These are phyloP conservation scores for Pelargonium nanum DNA, from an alignment of 345 rosid genomes.

Conservation along the genomic window DNA sequence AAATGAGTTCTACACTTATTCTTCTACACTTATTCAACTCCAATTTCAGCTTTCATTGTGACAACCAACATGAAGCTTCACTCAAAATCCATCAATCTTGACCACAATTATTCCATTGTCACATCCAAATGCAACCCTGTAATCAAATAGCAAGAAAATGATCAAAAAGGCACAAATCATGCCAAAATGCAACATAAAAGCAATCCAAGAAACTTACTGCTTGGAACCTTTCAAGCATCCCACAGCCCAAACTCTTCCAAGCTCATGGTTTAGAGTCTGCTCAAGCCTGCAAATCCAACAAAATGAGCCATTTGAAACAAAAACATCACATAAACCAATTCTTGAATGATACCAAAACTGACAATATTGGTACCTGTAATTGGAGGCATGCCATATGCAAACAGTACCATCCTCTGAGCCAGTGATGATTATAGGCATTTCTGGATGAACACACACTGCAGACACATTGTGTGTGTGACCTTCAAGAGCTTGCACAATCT, in stretches of 20 bases:
- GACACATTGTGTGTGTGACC: conserved; percentile 21
- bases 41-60: too few relatives aligned
- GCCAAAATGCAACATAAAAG: background rate
- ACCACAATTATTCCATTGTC: background rate
- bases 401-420: conserved; percentile 22
- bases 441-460: conserved; percentile 11
- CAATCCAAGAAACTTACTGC: background rate
- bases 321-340: too few relatives aligned
- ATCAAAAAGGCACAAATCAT: background rate
- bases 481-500: conserved; percentile 20
- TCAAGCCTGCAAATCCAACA: background rate
- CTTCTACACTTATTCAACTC: too few relatives aligned
- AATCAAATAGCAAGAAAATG: background rate
- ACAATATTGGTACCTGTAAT: conserved; percentile 11
- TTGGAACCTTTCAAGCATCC: background rate
- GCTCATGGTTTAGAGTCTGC: background rate
- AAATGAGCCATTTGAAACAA: background rate
- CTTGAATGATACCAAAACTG: too few relatives aligned
- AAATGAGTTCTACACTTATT: too few relatives aligned
- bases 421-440: conserved; percentile 16
- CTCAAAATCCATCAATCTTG: background rate
- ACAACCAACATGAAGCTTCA: background rate
- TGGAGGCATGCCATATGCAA: conserved; percentile 17
- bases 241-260: background rate
- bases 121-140: background rate